Evolutionary conservation across 257 asterid genomes (phyloP), one percentile per base, ranked within the genome.

Genomic region (Linaria vulgaris): DNA sequence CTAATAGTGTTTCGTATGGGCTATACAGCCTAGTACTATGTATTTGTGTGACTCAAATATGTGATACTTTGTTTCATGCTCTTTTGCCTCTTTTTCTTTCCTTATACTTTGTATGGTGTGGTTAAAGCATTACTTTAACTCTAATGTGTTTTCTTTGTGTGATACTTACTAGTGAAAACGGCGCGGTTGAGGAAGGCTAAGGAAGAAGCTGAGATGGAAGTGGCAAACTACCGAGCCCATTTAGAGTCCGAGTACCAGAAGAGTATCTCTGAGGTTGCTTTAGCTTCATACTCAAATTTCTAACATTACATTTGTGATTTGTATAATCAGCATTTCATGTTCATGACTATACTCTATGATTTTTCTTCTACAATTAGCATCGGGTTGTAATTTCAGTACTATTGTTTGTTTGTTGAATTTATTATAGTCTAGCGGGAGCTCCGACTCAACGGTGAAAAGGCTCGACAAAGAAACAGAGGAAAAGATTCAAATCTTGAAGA

Each of bases 201-300:
- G 59, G 90, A 85, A 9, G 98, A 91, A 64, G 96, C 98, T 4
- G 92, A 86, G 41, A 67, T 30, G 54, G 96, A 88, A 82, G 82
- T 80, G 13, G 79, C 82, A 1, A 72, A 66, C 53, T 86, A 79
- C 39, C 78, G 83, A 16, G 50, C 89, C 13, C 83, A 83, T 31
- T 63, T 84, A 82, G 98, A 91, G 83, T 71, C 82, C 4, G 96
- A 91, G 49, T 83, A 88, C 73, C 86, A 77, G 22, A 87, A 67
- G 60, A 79, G 73, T 44, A 72, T 88, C 46, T 75, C 89, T 1
- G 89, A 86, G 90, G 98, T 91, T 37, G 23, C 47, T 12, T 30
- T 37, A 11, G 22, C 20, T 63, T 46, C 16, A 12, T 23, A 22
- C 17, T 38, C 43, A 41, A 23, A 16, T 19, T 57, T 27, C 34